These are phyloP conservation scores for Pseudomonodictys pantanalensis DNA, from an alignment of 495 filamentous ascomycete species.

Conservation along the genomic window DNA sequence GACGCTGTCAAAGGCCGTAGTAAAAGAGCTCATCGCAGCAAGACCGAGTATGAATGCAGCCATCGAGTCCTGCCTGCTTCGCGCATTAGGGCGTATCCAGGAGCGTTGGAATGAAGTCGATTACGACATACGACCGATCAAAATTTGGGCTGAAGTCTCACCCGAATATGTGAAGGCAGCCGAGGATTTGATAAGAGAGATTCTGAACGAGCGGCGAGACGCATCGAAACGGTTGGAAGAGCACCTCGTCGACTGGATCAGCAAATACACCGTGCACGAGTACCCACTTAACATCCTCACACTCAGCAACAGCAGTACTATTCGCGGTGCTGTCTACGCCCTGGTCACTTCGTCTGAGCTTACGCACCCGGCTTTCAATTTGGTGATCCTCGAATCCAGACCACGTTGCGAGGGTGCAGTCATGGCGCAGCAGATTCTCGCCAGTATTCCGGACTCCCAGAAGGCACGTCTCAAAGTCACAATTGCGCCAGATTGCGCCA, in stretches of 20 bases:
- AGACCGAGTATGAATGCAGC: constrained; percentile 13
- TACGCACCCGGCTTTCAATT: background rate
- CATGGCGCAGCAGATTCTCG: constrained; percentile 50
- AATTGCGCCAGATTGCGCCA: constrained; percentile 51
- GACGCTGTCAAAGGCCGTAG: background rate
- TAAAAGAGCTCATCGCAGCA: background rate
- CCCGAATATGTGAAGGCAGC: background rate
- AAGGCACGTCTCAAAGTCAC: constrained; percentile 22
- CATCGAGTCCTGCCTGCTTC: background rate
- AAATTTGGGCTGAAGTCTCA: background rate
- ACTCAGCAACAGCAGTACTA: constrained; percentile 2
- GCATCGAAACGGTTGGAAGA: background rate
- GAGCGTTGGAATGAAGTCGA: background rate
- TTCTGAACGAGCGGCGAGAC: constrained; percentile 7
- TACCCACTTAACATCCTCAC: constrained; percentile 9
- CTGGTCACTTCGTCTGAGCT: background rate
- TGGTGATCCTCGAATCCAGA: constrained; percentile 38
- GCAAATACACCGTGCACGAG: background rate
- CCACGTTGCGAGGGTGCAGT: constrained; percentile 63
- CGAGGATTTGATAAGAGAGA: background rate
- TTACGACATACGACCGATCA: background rate
- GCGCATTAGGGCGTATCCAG: background rate
- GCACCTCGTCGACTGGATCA: background rate
- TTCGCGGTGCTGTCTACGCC: constrained; percentile 1
- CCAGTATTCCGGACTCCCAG: constrained; percentile 38